Conservation (phyloP, 208 protist species). For the Trichomonas vaginalis region DNA sequence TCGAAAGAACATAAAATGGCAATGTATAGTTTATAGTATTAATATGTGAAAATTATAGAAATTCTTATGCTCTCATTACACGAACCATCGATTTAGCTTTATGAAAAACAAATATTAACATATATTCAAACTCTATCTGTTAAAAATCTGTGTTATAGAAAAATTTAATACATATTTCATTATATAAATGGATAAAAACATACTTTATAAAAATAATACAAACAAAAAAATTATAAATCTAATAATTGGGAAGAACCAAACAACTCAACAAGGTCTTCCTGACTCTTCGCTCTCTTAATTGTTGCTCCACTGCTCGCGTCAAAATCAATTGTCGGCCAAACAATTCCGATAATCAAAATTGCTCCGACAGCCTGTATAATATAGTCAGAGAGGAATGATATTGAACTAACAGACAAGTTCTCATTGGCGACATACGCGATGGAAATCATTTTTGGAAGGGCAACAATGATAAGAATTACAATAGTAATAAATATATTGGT, state of each 20-base stretch:
- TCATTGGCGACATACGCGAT: background rate
- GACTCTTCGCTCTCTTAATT: background rate
- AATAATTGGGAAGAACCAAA: background rate
- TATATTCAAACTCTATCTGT: too few relatives aligned
- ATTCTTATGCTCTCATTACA: too few relatives aligned
- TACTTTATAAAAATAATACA: too few relatives aligned
- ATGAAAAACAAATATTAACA: too few relatives aligned
- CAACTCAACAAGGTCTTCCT: background rate
- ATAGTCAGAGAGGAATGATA: background rate
- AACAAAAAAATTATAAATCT: background rate
- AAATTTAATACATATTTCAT: too few relatives aligned
- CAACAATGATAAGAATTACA: background rate
- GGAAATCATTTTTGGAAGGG: background rate
- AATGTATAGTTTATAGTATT: too few relatives aligned
- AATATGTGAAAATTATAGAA: too few relatives aligned
- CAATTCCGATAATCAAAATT: background rate
- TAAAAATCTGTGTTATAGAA: too few relatives aligned
- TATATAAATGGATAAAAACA: too few relatives aligned
- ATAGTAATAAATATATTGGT: background rate
- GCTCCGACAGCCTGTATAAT: background rate
- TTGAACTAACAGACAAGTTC: background rate
- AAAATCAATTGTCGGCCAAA: background rate
- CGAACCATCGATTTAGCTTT: too few relatives aligned
- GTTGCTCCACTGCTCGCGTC: background rate
- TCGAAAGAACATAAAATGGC: too few relatives aligned